Evolutionary conservation across 306 rosid species (phyloP), one percentile per base, ranked within the genome.

Genomic region (Lablab purpureus): DNA sequence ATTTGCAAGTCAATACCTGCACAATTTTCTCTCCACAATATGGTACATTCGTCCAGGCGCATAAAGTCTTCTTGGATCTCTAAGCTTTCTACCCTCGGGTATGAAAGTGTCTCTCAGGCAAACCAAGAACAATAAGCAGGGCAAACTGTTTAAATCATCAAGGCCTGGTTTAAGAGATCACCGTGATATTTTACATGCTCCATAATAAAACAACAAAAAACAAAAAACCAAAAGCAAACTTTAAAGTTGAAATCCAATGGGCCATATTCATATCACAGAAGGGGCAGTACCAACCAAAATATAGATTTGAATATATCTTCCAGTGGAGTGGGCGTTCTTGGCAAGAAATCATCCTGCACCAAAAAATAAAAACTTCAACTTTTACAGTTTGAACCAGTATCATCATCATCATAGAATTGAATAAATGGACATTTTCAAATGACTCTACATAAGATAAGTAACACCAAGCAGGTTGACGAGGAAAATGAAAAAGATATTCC

Each of bases 21-120:
- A 95, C 84, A 90, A 86, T 74, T 87, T 95, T 73, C 99, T 86
- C 88, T 95, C 98, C 0, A 92, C 98, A 19, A 95, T 85, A 77
- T 95, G 99, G 75, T 92, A 94, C 79, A 92, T 91, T 75, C 99
- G 86, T 59, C 99, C 99, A 0, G 99, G 99, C 7, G 97, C 99
- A 6, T 94, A 94, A 28, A 94, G 97, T 83, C 99, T 87, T 83
- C 99, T 87, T 54, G 91, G 90, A 88, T 94, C 99, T 73, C 89
- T 63, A 79, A 94, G 95, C 90, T 94, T 94, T 83, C 95, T 84
- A 73, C 84, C 91, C 65, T 94, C 99, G 0, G 97, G 92, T 76
- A 92, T 81, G 90, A 94, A 94, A 80, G 99, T 94, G 76, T 94
- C 97, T 81, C 97, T 88, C 93, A 94, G 80, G 90, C 97, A 94